phyloP scores from a whole-genome alignment of 1,284 basidiomycete genomes.

The Filobasidium uniguttulatum region DNA sequence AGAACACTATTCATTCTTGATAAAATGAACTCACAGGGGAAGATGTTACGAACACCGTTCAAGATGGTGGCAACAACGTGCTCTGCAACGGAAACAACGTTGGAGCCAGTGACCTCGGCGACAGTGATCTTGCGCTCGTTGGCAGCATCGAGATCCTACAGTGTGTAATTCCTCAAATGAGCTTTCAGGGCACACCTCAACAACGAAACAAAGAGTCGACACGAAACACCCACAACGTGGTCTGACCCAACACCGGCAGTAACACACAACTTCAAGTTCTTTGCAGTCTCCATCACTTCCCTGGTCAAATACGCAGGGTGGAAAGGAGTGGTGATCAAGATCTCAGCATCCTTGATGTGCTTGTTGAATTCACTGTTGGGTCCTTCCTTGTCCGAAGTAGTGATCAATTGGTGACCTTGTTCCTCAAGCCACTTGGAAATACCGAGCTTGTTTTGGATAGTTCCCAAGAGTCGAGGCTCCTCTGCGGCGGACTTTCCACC shows the following conservation, averaged over 20 bases:
- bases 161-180: background rate
- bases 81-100: conserved; percentile 84
- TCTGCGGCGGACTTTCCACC: conserved; percentile 53
- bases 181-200: no score
- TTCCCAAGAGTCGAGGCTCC: conserved; percentile 75
- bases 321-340: conserved; percentile 69
- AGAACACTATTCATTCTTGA: background rate
- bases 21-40: conserved; percentile 13
- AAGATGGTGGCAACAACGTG: conserved; percentile 77
- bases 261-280: conserved; percentile 81
- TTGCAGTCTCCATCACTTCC: conserved; percentile 63
- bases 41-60: conserved; percentile 54
- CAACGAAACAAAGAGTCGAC: background rate
- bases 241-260: conserved; percentile 93
- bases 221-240: conserved; percentile 4
- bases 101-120: conserved; percentile 60
- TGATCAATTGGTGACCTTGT: conserved; percentile 58
- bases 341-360: conserved; percentile 57
- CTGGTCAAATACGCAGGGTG: conserved; percentile 77
- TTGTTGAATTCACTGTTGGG: conserved; percentile 73
- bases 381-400: conserved; percentile 79
- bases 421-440: conserved; percentile 56
- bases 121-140: conserved; percentile 73
- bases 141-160: conserved; percentile 63
- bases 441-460: conserved; percentile 79